A percentile compares a stretch with the other conserved stretches of the same genome.
These are phyloP conservation scores for Neurospora sp. DNA, from an alignment of 495 filamentous ascomycete genomes.

Conservation along the genomic window DNA sequence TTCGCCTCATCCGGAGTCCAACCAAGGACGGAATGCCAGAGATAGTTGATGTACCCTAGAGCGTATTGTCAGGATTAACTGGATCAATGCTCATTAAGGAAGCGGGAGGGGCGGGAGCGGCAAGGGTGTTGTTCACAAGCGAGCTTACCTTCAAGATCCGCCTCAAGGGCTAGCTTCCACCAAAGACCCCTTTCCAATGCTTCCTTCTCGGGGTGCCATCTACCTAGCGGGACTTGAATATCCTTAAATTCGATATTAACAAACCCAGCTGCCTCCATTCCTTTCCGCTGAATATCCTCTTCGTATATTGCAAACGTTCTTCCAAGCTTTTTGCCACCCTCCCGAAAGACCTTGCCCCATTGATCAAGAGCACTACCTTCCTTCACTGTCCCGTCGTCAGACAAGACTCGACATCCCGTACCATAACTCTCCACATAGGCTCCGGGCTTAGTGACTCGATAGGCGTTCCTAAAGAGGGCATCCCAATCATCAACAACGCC, in stretches of 20 bases:
- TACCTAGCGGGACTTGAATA: constrained; percentile 8
- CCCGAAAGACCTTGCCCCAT: constrained; percentile 18
- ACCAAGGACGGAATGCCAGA: constrained; percentile 12
- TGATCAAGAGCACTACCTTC: constrained; percentile 21
- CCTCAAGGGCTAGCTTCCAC: constrained; percentile 17
- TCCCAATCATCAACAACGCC: constrained; percentile 50
- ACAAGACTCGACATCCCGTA: constrained; percentile 8
- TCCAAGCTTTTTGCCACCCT: constrained; percentile 9
- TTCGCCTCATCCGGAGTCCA: constrained; percentile 26
- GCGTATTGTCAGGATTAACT: background rate
- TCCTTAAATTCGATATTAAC: constrained; percentile 35
- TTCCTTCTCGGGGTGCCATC: background rate
- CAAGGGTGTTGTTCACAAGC: background rate
- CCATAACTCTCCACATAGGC: constrained; percentile 20
- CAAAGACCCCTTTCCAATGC: constrained; percentile 32
- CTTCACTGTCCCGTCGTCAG: constrained; percentile 16
- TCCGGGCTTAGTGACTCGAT: constrained; percentile 27
- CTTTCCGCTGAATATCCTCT: constrained; percentile 40
- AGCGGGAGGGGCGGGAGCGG: constrained; percentile 1
- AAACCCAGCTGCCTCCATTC: constrained; percentile 49
- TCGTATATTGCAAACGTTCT: constrained; percentile 6
- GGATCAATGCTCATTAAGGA: background rate
- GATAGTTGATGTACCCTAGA: background rate
- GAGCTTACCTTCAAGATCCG: constrained; percentile 26
- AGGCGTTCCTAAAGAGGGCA: constrained; percentile 25